phyloP scores from a whole-genome alignment of 345 rosid species.

The Populus tremula region DNA sequence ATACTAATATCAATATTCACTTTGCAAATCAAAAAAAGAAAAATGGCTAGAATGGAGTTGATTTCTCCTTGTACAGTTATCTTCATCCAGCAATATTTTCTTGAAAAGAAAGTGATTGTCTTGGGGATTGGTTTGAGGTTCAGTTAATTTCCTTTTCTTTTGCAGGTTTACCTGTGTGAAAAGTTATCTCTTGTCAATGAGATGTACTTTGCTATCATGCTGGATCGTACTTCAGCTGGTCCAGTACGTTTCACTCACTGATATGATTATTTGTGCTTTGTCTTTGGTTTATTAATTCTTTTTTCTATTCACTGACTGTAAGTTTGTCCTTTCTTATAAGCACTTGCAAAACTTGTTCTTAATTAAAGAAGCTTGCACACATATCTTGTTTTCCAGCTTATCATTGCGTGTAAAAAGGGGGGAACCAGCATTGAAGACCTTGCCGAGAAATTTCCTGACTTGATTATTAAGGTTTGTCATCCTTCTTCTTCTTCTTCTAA shows the following conservation, averaged over 20 bases:
- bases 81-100: background rate
- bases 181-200: conserved; percentile 90
- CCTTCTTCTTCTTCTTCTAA: background rate
- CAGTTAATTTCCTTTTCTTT: conserved; percentile 12
- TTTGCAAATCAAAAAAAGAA: background rate
- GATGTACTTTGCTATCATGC: conserved; percentile 97
- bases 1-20: background rate
- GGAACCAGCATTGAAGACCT: conserved; percentile 99
- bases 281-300: conserved; percentile 5
- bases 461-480: conserved; percentile 77
- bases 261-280: background rate
- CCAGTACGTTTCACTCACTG: conserved; percentile 57
- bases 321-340: background rate
- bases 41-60: background rate
- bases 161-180: conserved; percentile 91
- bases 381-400: conserved; percentile 55
- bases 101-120: background rate
- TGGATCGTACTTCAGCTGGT: conserved; percentile 93
- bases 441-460: conserved; percentile 94
- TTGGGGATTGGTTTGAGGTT: conserved; percentile 1
- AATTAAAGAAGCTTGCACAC: background rate
- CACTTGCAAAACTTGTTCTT: background rate
- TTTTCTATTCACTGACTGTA: background rate
- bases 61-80: background rate
- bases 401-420: conserved; percentile 91